Base-by-base conservation (phyloP, 257 asterid genomes). In the Solanum pimpinellifolium region DNA sequence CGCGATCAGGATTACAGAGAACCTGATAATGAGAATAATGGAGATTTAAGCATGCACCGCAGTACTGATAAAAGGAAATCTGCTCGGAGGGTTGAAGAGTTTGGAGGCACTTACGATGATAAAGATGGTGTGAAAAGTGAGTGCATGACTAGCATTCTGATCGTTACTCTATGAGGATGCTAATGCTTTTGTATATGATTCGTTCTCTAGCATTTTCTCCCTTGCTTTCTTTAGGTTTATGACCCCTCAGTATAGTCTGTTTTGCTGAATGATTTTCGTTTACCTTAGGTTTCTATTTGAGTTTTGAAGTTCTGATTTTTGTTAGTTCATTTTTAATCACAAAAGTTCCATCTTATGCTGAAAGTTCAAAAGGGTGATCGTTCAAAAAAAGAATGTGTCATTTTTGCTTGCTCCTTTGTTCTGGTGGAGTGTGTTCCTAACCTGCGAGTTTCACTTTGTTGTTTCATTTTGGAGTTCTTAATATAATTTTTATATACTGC, bases 111-210 rank as follows among this genome's bases (percentile, higher is more conserved):
- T 49, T 88, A 52, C 82, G 95, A 93, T 86, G 97, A 95, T 88
- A 95, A 93, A 91, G 94, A 93, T 83, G 89, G 96, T 33, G 78
- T 93, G 88, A 95, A 91, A 91, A 91, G 98, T 95, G 90, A 93
- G 98, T 92, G 86, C 42, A 35, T 47, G 27, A 31, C 89, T 29
- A 60, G 68, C 29, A 39, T 47, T 78, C 75, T 59, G 78, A 44
- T 83, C 27, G n/a, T 88, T 47, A 62, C 13, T 47, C 46, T 70
- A 46, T 35, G 35, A 47, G 37, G 77, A 87, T 13, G 84, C 37
- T 35, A 62, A 52, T 73, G 60, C n/a, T 70, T 25, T 46, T 12
- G 47, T 12, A 31, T 20, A 35, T 25, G 35, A 78, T 44, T 59
- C 33, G 69, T 78, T 46, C 39, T 60, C 27, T 78, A 46, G 41